phyloP scores from a whole-genome alignment of 164 flowering plant species.

The Cinnamomum micranthum region DNA sequence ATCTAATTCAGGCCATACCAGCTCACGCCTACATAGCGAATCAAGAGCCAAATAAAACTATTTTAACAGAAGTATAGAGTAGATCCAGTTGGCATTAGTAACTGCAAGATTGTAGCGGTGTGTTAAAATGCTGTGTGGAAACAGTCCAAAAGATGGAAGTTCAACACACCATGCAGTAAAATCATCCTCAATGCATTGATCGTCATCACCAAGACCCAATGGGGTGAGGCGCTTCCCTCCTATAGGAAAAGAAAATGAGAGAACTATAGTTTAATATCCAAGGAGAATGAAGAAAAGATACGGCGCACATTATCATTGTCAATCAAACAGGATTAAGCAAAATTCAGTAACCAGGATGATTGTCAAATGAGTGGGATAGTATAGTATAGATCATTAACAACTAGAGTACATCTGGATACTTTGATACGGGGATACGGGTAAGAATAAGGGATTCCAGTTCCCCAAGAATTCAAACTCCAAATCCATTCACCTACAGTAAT shows the following conservation, averaged over 20 bases:
- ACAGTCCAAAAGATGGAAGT: neutral
- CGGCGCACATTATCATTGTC: neutral
- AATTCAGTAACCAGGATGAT: neutral
- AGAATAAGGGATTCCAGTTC: neutral
- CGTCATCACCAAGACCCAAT: slow-evolving; percentile 97
- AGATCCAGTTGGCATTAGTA: neutral
- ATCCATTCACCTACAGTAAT: neutral
- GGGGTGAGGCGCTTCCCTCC: slow-evolving; percentile 83
- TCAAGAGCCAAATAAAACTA: neutral
- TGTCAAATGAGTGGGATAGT: neutral
- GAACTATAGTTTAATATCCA: neutral
- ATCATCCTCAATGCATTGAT: slow-evolving; percentile 97
- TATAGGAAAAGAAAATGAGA: slow-evolving; percentile 21
- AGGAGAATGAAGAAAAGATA: neutral
- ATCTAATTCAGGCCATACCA: slow-evolving; percentile 91
- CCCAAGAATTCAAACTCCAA: neutral
- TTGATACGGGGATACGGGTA: neutral
- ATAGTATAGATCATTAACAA: neutral
- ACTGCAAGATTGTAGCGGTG: neutral
- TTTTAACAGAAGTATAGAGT: neutral
- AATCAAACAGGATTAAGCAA: neutral
- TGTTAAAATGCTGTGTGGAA: neutral
- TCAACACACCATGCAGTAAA: slow-evolving; percentile 72
- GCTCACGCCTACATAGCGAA: slow-evolving; percentile 55
- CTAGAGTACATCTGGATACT: neutral